These are phyloP conservation scores for Nyssa sinensis DNA, from an alignment of 148 eudicot genomes.

Conservation along the genomic window DNA sequence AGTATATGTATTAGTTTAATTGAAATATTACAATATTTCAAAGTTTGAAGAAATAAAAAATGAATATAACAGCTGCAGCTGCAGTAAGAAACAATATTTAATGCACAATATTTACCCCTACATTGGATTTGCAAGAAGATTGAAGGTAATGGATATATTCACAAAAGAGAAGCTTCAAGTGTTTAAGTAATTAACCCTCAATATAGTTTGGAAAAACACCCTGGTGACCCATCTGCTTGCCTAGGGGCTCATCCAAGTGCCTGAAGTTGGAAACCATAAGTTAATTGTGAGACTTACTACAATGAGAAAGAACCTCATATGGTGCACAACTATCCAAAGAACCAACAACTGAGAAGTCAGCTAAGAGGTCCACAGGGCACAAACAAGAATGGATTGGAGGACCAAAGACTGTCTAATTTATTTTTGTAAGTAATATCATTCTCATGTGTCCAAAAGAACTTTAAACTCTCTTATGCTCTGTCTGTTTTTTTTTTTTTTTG, in stretches of 20 bases:
- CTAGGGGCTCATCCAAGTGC: slow-evolving; percentile 18
- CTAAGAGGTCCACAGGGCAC: not conserved
- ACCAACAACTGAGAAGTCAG: not conserved
- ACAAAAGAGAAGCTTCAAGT: slow-evolving; percentile 28
- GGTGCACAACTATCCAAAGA: not conserved
- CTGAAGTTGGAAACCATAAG: slow-evolving; percentile 31
- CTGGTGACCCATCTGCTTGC: slow-evolving; percentile 15
- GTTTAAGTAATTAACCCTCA: slow-evolving; percentile 24
- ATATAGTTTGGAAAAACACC: slow-evolving; percentile 16
- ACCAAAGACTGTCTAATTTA: too few relatives aligned
- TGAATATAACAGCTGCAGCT: not conserved
- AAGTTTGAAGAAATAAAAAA: not conserved
- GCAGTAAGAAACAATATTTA: not conserved
- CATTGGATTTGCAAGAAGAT: slow-evolving; percentile 10
- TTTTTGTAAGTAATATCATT: not conserved
- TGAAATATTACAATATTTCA: not conserved
- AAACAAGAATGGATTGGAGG: not conserved
- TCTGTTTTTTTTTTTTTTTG: too few relatives aligned
- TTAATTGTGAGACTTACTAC: slow-evolving; percentile 26
- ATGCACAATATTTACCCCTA: slow-evolving; percentile 18
- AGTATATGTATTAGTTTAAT: slow-evolving; percentile 7
- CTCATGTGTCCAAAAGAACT: slow-evolving; percentile 1
- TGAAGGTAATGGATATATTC: slow-evolving; percentile 15
- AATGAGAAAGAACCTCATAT: slow-evolving; percentile 11
- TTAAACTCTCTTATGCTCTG: too few relatives aligned